Base-by-base conservation (phyloP, 1,284 basidiomycete genomes). In the Cystobasidium sp. region DNA sequence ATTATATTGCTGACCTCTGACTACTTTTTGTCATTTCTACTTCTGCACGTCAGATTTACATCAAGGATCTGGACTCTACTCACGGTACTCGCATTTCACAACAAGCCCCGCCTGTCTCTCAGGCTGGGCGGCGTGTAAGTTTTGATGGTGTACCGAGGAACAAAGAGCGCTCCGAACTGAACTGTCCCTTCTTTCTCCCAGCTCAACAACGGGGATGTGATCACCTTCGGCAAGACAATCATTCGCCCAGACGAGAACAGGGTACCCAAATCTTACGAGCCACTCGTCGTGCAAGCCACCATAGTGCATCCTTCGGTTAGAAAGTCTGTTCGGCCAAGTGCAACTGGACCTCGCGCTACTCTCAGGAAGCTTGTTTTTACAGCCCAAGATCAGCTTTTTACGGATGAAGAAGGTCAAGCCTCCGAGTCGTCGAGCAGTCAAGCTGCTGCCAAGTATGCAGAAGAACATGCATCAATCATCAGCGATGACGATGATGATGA, bases 181-280 rank as follows among this genome's bases (percentile, higher is more conserved):
- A n/a, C 20, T 61, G 5, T 61, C 24, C 58, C 31, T 10, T 43
- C 49, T 65, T n/a, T 20, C 16, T 14, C 10, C 16, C 53, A 73
- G 70, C 70, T 73, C 49, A 31, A 39, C 46, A 22, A 65, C 24
- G 62, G 62, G 1, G 63, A 73, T 31, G 20, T 47, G 22, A 39
- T 73, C 43, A 20, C 47, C 43, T 39, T 73, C 3, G 70, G 70
- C 62, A 73, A 73, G 63, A n/a, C 46, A 6, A 53, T 73, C 52
- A 56, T 22, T 8, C 62, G 70, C 14, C 6, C 37, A 18, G 41
- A 51, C 18, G 37, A 39, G 8, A 31, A 7, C 6, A 39, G 52
- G n/a, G 44, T 7, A 12, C 24, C 16, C 18, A 41, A 31, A 16
- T 46, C 12, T 9, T 59, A 58, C 24, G 7, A 46, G 7, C 66